Evolutionary conservation across 306 rosid species (phyloP).

Genomic region (Luffa aegyptiaca): DNA sequence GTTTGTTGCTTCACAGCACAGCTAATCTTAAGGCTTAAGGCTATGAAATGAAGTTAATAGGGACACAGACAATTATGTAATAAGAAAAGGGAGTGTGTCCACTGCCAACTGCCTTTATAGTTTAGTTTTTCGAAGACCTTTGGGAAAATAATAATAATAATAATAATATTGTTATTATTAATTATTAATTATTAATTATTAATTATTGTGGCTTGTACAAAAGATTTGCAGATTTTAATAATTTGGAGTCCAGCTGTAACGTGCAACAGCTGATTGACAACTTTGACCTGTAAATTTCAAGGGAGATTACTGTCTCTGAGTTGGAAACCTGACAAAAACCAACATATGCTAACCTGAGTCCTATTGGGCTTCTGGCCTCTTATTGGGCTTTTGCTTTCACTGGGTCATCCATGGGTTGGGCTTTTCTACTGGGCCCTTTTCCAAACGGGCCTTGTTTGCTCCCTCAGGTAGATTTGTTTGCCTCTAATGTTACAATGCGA

Average conservation of each 20-base stretch:
- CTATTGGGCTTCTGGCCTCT: background rate
- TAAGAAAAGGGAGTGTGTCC: background rate
- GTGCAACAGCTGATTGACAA: background rate
- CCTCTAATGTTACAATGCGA: too few species aligned
- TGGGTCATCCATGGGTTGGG: background rate
- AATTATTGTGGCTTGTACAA: background rate
- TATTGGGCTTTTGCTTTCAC: background rate
- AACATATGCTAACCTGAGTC: background rate
- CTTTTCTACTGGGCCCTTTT: background rate
- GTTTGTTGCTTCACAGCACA: background rate
- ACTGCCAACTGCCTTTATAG: background rate
- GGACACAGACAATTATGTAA: background rate
- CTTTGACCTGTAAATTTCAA: background rate
- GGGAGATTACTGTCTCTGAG: background rate
- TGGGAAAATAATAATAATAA: background rate
- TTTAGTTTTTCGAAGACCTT: background rate
- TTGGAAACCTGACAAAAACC: background rate
- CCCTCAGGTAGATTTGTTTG: too few species aligned
- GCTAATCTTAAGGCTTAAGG: background rate
- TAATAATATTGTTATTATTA: background rate
- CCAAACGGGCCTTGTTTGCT: too few species aligned
- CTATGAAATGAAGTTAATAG: background rate
- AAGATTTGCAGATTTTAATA: constrained; percentile 6
- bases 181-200: background rate
- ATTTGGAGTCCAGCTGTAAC: background rate